A percentile compares a stretch with the other conserved stretches of the same genome.
Evolutionary conservation across 2,329 filamentous ascomycete species (phyloP).

Genomic region (Coniella vitis): DNA sequence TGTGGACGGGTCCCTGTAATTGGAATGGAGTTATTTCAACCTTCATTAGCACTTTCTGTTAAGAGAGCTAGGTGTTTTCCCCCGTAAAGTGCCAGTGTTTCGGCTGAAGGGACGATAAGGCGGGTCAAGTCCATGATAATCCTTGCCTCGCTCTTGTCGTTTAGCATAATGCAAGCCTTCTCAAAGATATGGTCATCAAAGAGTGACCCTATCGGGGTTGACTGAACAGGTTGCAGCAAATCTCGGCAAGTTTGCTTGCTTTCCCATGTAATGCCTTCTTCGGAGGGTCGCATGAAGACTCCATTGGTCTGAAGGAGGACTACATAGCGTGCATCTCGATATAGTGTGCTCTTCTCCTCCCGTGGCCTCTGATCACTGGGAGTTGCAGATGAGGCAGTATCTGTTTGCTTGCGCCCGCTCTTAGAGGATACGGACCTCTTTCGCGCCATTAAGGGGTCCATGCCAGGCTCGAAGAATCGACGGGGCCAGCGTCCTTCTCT

Average conservation of each 20-base stretch:
- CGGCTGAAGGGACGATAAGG: slow-evolving; percentile 28
- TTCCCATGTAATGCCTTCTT: slow-evolving; percentile 4
- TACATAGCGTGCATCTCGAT: background rate
- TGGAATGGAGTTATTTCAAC: slow-evolving; percentile 34
- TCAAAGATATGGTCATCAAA: slow-evolving; percentile 30
- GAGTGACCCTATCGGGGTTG: slow-evolving; percentile 24
- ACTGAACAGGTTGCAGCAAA: slow-evolving; percentile 20
- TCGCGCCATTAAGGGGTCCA: background rate
- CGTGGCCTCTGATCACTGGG: background rate
- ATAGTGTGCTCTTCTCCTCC: background rate
- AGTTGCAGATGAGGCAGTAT: background rate
- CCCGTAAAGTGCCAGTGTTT: slow-evolving; percentile 24
- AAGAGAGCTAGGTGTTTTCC: slow-evolving; percentile 25
- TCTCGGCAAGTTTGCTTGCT: slow-evolving; percentile 25
- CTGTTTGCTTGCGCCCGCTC: background rate
- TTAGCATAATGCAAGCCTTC: slow-evolving; percentile 23
- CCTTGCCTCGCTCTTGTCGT: slow-evolving; percentile 26
- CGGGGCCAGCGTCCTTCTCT: background rate
- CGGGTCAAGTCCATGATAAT: slow-evolving; percentile 27
- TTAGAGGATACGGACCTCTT: background rate
- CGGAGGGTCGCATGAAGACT: background rate
- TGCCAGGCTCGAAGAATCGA: background rate
- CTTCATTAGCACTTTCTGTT: slow-evolving; percentile 34
- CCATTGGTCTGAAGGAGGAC: background rate
- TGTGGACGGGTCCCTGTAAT: slow-evolving; percentile 31